These are phyloP conservation scores for Drosera capensis DNA, from an alignment of 148 eudicot genomes.

Conservation along the genomic window DNA sequence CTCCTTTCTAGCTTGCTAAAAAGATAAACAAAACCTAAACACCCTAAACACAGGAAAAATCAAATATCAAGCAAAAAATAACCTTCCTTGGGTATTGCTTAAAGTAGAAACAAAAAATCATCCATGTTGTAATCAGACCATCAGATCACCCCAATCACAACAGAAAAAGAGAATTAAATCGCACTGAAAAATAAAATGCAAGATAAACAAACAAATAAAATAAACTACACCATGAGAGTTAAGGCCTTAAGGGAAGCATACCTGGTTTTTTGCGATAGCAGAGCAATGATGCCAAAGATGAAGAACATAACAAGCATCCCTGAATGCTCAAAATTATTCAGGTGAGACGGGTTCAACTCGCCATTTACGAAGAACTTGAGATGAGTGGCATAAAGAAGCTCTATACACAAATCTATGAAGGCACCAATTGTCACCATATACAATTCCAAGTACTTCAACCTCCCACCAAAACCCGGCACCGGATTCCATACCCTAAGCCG, in stretches of 20 bases:
- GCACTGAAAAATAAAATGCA: too few species aligned
- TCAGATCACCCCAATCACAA: too few species aligned
- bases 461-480: conserved; percentile 61
- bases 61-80: too few species aligned
- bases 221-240: too few species aligned
- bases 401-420: conserved; percentile 83
- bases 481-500: conserved; percentile 79
- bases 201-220: too few species aligned
- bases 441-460: conserved; percentile 74
- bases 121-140: too few species aligned
- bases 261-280: conserved; percentile 63
- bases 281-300: conserved; percentile 49
- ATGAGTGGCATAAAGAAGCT: conserved; percentile 74
- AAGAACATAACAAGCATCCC: conserved; percentile 98
- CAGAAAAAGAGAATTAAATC: too few species aligned
- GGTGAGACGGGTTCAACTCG: conserved; percentile 50
- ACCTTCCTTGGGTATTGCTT: too few species aligned
- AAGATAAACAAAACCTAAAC: too few species aligned
- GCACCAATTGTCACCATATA: conserved; percentile 60
- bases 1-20: too few species aligned
- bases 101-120: too few species aligned
- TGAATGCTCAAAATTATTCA: conserved; percentile 88
- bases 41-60: too few species aligned
- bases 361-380: conserved; percentile 73
- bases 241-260: neutral